These are phyloP conservation scores for Termitomyces sp. DNA, from an alignment of 768 basidiomycete species.

Conservation along the genomic window DNA sequence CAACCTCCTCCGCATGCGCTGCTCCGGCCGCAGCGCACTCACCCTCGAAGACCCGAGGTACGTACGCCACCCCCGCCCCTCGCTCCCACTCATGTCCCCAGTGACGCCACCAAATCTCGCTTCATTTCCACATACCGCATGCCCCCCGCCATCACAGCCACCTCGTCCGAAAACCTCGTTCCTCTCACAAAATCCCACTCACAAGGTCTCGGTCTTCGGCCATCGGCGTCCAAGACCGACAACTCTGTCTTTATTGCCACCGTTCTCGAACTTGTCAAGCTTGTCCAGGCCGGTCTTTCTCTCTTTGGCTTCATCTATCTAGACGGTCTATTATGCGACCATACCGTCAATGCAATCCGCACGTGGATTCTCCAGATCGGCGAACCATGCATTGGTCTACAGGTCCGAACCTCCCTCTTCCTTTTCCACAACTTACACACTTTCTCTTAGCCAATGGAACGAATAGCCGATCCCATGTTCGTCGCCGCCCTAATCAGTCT, in stretches of 20 bases:
- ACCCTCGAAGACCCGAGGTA: slow-evolving; percentile 76
- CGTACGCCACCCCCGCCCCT: slow-evolving; percentile 8
- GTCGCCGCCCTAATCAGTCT: slow-evolving; percentile 70
- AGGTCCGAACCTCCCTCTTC: slow-evolving; percentile 37
- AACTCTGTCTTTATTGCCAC: slow-evolving; percentile 52
- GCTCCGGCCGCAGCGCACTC: slow-evolving; percentile 71
- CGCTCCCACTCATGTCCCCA: slow-evolving; percentile 22
- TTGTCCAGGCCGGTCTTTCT: slow-evolving; percentile 67
- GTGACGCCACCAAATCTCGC: slow-evolving; percentile 77
- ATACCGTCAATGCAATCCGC: slow-evolving; percentile 67
- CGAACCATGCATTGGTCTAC: slow-evolving; percentile 55
- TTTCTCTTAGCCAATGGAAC: slow-evolving; percentile 56
- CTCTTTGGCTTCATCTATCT: slow-evolving; percentile 53
- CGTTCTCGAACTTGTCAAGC: slow-evolving; percentile 73
- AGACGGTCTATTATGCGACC: slow-evolving; percentile 78
- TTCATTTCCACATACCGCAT: slow-evolving; percentile 72
- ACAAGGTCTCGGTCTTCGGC: slow-evolving; percentile 17
- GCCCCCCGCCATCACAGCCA: slow-evolving; percentile 33
- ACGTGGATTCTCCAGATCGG: slow-evolving; percentile 69
- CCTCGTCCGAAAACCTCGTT: slow-evolving; percentile 19
- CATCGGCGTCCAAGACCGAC: slow-evolving; percentile 25
- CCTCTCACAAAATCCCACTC: slow-evolving; percentile 17
- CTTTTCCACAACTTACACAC: neutral
- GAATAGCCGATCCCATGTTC: slow-evolving; percentile 69
- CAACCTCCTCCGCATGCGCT: slow-evolving; percentile 80